Conservation (phyloP, 495 filamentous ascomycete species). For the Polyplosphaeria fusca region DNA sequence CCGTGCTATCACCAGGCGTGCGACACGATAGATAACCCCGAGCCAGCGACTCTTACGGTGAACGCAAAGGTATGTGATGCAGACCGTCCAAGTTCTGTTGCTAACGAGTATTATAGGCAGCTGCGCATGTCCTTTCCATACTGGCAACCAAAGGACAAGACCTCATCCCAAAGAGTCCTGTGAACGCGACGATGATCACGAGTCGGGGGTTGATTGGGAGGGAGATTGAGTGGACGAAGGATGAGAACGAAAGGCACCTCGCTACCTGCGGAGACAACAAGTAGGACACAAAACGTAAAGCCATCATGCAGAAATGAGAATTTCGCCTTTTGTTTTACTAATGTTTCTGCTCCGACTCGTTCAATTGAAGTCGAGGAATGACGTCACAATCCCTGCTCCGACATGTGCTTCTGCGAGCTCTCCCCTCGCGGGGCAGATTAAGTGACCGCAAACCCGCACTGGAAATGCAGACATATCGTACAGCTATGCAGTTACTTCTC, state of each 20-base stretch:
- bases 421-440: too few species aligned
- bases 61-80: constrained; percentile 51
- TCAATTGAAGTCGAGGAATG: too few species aligned
- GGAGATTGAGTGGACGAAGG: constrained; percentile 11
- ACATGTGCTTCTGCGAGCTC: too few species aligned
- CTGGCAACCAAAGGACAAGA: constrained; percentile 42
- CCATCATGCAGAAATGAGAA: too few species aligned
- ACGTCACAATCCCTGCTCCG: too few species aligned
- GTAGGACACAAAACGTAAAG: too few species aligned
- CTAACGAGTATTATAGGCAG: constrained; percentile 41
- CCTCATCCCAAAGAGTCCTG: constrained; percentile 42
- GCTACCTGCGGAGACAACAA: constrained; percentile 14
- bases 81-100: constrained; percentile 34
- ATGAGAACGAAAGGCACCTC: background rate
- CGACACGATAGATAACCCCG: constrained; percentile 60
- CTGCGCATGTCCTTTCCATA: constrained; percentile 44
- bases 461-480: too few species aligned
- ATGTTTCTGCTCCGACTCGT: too few species aligned
- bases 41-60: constrained; percentile 56
- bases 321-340: too few species aligned
- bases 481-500: too few species aligned
- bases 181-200: constrained; percentile 16
- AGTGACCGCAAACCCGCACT: too few species aligned
- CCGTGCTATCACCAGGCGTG: constrained; percentile 60
- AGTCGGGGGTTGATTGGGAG: constrained; percentile 8